Evolutionary conservation across 495 filamentous ascomycete species (phyloP), one percentile per base, ranked within the genome.

Genomic region (Trichoderma gamsii): DNA sequence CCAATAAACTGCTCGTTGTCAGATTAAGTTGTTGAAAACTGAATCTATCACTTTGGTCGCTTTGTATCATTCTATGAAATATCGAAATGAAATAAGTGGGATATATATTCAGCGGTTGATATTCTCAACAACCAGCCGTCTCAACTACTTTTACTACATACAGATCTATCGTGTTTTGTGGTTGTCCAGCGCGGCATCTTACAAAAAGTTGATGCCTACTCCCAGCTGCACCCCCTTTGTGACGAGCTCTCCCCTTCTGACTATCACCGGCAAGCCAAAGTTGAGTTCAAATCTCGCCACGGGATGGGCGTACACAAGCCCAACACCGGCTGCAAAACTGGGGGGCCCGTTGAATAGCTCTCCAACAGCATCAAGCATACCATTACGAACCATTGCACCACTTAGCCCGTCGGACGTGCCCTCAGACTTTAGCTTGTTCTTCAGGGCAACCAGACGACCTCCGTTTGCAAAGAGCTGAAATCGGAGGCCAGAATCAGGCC

Each of bases 221-320:
- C 95, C 95, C 73, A 99, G 87, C 74, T 92, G 90, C 71, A 99
- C 71, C 11, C 95, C 95, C 79, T 99, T 99, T 56, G 95, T 85
- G 21, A 85, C 88, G 72, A 93, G 89, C 78, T 99, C 95, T 13
- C 90, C 91, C 71, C 82, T 86, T 65, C 95, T 83, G 71, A 90
- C 72, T 38, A 94, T 91, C 67, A 99, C 73, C 6, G 95, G 95
- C 61, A 99, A 75, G 69, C 90, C 91, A 75, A 98, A 97, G 74
- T 97, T 98, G 68, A 99, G 78, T 82, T 99, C 95, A 72, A 99
- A 97, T 68, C 95, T 83, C 46, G 94, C 95, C 8, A 92, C 86
- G 0, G 91, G 92, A 76, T 96, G 92, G 27, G 92, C 96, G 76
- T 99, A 99, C 18, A 99, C 92, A 16, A 99, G 75, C 3, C 95